Conservation (phyloP, 768 basidiomycete species). For the Mycena alexandri region DNA sequence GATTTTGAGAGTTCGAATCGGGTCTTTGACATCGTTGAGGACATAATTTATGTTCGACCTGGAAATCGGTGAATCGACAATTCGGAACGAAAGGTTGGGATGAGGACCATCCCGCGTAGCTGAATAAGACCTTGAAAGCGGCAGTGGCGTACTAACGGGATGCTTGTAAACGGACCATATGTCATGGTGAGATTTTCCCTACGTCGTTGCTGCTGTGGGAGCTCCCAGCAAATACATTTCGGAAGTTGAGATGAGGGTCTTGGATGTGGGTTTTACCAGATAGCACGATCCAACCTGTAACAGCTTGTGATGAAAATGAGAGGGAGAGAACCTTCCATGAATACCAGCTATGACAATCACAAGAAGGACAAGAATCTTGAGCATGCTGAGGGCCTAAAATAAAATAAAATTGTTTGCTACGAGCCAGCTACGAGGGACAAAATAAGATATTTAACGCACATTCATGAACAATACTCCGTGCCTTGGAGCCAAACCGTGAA, state of each 20-base stretch:
- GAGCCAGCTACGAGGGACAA: too few relatives aligned
- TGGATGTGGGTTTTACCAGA: conserved; percentile 38
- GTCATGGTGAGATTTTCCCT: conserved; percentile 73
- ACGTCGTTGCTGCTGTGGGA: conserved; percentile 67
- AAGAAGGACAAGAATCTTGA: conserved; percentile 67
- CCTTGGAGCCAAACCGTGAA: conserved; percentile 66
- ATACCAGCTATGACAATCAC: conserved; percentile 48
- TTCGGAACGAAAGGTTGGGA: too few relatives aligned
- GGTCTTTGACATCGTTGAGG: conserved; percentile 75
- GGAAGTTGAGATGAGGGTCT: conserved; percentile 65
- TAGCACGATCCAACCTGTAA: too few relatives aligned
- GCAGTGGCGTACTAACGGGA: too few relatives aligned
- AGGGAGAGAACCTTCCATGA: too few relatives aligned
- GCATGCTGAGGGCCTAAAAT: conserved; percentile 66
- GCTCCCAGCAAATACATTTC: conserved; percentile 73
- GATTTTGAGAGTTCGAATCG: conserved; percentile 74
- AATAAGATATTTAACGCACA: conserved; percentile 63
- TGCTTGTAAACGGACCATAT: conserved; percentile 75
- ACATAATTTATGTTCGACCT: conserved; percentile 75
- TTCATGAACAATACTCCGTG: conserved; percentile 65
- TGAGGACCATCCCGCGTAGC: too few relatives aligned
- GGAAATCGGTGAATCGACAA: too few relatives aligned
- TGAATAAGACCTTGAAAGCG: too few relatives aligned
- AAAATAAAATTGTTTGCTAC: conserved; percentile 65
- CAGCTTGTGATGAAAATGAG: too few relatives aligned